Evolutionary conservation across 805 yeast species (phyloP).

Genomic region (Ogataea saltuana): DNA sequence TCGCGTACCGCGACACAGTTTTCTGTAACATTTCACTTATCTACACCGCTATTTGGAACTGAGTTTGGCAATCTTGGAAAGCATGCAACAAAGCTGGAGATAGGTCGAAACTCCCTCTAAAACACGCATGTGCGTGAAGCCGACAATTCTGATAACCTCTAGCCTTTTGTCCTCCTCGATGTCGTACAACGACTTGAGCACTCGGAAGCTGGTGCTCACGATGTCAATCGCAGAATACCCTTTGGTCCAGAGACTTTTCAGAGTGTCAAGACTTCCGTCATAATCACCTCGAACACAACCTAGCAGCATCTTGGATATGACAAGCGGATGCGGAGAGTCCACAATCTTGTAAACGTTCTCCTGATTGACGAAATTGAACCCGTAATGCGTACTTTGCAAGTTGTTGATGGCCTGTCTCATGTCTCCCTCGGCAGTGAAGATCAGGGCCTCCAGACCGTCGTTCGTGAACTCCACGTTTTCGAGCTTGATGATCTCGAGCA

Average conservation of each 20-base stretch:
- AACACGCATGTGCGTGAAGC: slow-evolving; percentile 87
- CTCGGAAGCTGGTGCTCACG: slow-evolving; percentile 86
- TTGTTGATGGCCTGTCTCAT: slow-evolving; percentile 98
- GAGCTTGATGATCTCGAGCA: slow-evolving; percentile 64
- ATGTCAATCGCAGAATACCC: slow-evolving; percentile 95
- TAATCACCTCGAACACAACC: slow-evolving; percentile 36
- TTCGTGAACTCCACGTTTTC: slow-evolving; percentile 80
- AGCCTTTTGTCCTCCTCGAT: slow-evolving; percentile 68
- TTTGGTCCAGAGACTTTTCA: slow-evolving; percentile 76
- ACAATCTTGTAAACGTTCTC: slow-evolving; percentile 94
- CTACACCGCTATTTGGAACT: background rate
- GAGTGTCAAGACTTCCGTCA: slow-evolving; percentile 63
- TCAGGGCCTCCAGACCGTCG: slow-evolving; percentile 89
- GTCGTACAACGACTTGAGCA: slow-evolving; percentile 71
- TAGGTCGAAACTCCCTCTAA: slow-evolving; percentile 91
- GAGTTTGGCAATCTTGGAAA: slow-evolving; percentile 54
- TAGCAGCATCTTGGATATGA: slow-evolving; percentile 70
- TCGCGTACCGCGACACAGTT: background rate
- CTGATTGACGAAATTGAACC: slow-evolving; percentile 87
- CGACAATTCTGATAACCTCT: slow-evolving; percentile 81
- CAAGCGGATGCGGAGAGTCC: slow-evolving; percentile 93
- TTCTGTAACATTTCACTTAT: background rate
- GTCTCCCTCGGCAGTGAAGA: slow-evolving; percentile 96
- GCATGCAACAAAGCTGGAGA: slow-evolving; percentile 80
- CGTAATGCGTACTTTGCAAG: slow-evolving; percentile 90